phyloP scores from a whole-genome alignment of 345 rosid genomes.

The Turritis glabra region DNA sequence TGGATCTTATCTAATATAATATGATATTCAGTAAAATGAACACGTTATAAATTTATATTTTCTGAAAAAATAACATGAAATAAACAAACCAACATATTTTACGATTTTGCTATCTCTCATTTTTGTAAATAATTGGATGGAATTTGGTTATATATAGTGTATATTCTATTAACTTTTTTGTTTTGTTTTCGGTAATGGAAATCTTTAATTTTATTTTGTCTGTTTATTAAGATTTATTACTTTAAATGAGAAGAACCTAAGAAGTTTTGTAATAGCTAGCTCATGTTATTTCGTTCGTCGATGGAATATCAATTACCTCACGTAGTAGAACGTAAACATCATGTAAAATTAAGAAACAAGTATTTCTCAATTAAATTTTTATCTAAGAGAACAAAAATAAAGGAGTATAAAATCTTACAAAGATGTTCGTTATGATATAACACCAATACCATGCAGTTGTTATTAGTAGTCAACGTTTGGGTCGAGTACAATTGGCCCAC shows the following conservation, averaged over 20 bases:
- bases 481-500: conserved; percentile 23
- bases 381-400: not conserved
- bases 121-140: too few species aligned
- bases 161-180: too few species aligned
- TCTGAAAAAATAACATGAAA: not conserved
- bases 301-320: not conserved
- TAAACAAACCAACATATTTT: not conserved
- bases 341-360: not conserved
- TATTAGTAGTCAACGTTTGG: conserved; percentile 31
- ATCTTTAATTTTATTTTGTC: too few species aligned
- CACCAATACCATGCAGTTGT: conserved; percentile 5
- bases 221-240: too few species aligned
- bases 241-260: not conserved
- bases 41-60: too few species aligned
- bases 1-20: too few species aligned
- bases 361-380: not conserved
- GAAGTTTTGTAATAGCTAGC: not conserved
- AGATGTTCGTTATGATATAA: not conserved
- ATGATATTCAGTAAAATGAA: too few species aligned
- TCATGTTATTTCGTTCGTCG: not conserved
- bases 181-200: too few species aligned
- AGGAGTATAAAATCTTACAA: not conserved
- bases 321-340: conserved; percentile 7
- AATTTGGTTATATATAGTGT: too few species aligned
- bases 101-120: too few species aligned